Evolutionary conservation across 495 filamentous ascomycete species (phyloP), one percentile per base, ranked within the genome.

Genomic region (Lasiosphaeriaceae sp.): DNA sequence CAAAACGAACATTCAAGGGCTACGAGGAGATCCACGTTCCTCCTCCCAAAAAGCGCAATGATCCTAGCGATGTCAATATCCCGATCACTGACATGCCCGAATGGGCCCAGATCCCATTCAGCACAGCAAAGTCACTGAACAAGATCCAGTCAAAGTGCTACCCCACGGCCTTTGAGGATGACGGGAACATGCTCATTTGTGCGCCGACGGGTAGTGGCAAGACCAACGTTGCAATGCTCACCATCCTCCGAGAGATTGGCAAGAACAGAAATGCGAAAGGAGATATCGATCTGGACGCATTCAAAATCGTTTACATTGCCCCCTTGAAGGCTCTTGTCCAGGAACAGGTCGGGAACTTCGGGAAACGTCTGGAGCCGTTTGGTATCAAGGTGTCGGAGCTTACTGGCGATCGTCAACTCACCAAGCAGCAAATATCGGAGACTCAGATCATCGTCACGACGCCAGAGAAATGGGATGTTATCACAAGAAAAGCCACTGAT

Each of bases 361-460:
- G 95, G 50, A 90, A 88, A 60, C 83, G 94, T 19, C 79, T 99
- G 14, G 89, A 90, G 66, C 86, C 90, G 3, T 97, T 92, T 58
- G 94, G 94, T 29, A 90, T 99, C 71, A 86, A 82, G 63, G 94
- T 97, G 4, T 83, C 92, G 7, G 94, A 99, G 69, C 77, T 99
- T 56, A 97, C 94, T 57, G 94, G 94, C 70, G 94, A 99, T 73
- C 89, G 94, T 21, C 95, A 97, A 66, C 90, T 99, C 70, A 97
- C 94, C 35, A 99, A 99, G 71, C 92, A 96, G 67, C 94, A 97
- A 73, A 97, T 99, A 57, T 84, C 90, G 23, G 95, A 99, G 62
- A 97, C 94, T 7, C 94, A 99, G 68, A 87, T 99, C 63, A 99
- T 99, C 64, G 92, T 99, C 45, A 99, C 94, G 2, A 99, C 94